Conservation (phyloP, 2,329 filamentous ascomycete genomes). For the Xylaria sp. region DNA sequence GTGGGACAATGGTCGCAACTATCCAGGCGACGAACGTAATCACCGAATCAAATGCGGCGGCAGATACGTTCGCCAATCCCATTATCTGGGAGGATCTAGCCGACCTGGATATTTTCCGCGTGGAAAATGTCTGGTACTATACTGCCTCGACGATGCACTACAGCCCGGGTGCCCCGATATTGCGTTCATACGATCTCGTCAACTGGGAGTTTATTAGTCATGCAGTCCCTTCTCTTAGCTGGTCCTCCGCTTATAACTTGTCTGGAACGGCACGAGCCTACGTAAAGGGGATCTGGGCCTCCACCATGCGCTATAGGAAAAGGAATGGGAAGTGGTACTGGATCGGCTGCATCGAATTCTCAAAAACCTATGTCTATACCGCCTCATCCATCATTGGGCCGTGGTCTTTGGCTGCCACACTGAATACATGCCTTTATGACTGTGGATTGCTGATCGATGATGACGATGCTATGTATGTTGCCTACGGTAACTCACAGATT, state of each 20-base stretch:
- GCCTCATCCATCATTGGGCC: slow-evolving; percentile 54
- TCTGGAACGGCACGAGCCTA: slow-evolving; percentile 33
- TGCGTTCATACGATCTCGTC: slow-evolving; percentile 61
- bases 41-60: not conserved
- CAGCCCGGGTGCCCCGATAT: slow-evolving; percentile 60
- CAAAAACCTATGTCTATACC: slow-evolving; percentile 64
- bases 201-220: slow-evolving; percentile 54
- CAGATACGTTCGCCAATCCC: slow-evolving; percentile 54
- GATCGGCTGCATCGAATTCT: slow-evolving; percentile 64
- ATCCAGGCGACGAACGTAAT: not conserved
- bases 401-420: slow-evolving; percentile 53
- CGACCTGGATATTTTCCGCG: slow-evolving; percentile 60
- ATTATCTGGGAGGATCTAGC: slow-evolving; percentile 62
- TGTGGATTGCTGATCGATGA: slow-evolving; percentile 66
- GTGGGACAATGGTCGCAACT: not conserved
- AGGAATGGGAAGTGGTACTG: slow-evolving; percentile 46
- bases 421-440: slow-evolving; percentile 64
- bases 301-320: slow-evolving; percentile 39
- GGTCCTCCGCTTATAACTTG: slow-evolving; percentile 36
- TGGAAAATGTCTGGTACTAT: slow-evolving; percentile 54
- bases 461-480: slow-evolving; percentile 67
- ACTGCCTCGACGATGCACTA: slow-evolving; percentile 61
- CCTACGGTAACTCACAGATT: slow-evolving; percentile 61
- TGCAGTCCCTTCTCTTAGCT: slow-evolving; percentile 47
- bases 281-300: slow-evolving; percentile 43